Percentiles rank a stretch among this genome's conserved stretches.
These are phyloP conservation scores for Colletotrichum melonis DNA, from an alignment of 2,329 filamentous ascomycete genomes.

Conservation along the genomic window DNA sequence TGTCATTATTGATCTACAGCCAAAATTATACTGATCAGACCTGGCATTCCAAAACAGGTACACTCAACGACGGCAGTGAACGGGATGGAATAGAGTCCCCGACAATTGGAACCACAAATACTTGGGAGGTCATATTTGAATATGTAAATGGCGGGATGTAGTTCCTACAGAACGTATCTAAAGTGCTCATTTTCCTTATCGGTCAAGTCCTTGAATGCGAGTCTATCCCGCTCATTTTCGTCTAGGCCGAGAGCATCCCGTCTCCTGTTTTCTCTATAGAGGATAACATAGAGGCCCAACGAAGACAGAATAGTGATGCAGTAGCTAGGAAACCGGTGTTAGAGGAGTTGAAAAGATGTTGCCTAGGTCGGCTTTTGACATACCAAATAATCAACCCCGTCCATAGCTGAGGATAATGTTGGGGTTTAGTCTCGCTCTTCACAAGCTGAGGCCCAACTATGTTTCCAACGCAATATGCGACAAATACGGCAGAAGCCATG, in stretches of 20 bases:
- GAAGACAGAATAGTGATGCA: conserved; percentile 71
- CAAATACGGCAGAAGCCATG: conserved; percentile 79
- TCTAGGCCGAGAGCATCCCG: conserved; percentile 61
- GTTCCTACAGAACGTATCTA: conserved; percentile 58
- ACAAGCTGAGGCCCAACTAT: conserved; percentile 81
- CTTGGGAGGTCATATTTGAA: too few relatives aligned
- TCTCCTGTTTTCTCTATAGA: conserved; percentile 68
- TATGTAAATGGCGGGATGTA: too few relatives aligned
- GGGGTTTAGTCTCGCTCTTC: conserved; percentile 69
- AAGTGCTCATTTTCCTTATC: conserved; percentile 78
- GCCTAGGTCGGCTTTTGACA: conserved; percentile 45
- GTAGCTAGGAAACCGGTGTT: background rate
- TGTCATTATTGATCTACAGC: too few relatives aligned
- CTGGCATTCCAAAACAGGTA: too few relatives aligned
- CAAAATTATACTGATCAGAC: too few relatives aligned
- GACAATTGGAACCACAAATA: too few relatives aligned
- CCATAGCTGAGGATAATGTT: conserved; percentile 80
- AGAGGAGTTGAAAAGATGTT: background rate
- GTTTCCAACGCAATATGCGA: conserved; percentile 80
- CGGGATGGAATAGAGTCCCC: too few relatives aligned
- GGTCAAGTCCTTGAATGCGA: conserved; percentile 76
- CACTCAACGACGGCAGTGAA: too few relatives aligned
- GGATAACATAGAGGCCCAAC: conserved; percentile 65
- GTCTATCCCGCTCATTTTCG: conserved; percentile 70
- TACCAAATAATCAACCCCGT: conserved; percentile 75